phyloP scores from a whole-genome alignment of 192 early-diverging fungal species.

The Linnemannia exigua region DNA sequence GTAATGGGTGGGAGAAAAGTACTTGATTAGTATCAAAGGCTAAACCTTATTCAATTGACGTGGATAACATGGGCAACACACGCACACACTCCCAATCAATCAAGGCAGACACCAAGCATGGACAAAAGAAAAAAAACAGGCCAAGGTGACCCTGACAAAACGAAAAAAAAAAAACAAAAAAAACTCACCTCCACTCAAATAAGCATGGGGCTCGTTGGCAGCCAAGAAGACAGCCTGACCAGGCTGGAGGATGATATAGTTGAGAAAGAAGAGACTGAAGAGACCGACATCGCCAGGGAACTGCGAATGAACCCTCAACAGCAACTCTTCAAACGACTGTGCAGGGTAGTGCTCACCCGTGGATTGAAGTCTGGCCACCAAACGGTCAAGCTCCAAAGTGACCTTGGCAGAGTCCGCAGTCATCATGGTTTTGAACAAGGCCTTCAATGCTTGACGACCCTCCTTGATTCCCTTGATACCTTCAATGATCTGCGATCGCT shows the following conservation, averaged over 20 bases:
- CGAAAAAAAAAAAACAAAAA: neutral
- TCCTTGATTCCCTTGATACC: constrained; percentile 53
- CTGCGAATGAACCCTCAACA: constrained; percentile 82
- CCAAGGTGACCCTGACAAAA: too few relatives aligned
- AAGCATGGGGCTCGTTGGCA: constrained; percentile 98
- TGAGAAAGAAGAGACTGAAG: constrained; percentile 91
- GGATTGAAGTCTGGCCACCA: constrained; percentile 66
- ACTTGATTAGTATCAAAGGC: constrained; percentile 14
- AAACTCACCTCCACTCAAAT: constrained; percentile 85
- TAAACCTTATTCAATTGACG: neutral
- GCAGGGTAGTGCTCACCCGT: constrained; percentile 11
- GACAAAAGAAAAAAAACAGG: neutral
- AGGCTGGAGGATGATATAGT: constrained; percentile 83
- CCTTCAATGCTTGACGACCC: constrained; percentile 62
- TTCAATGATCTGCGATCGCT: constrained; percentile 37
- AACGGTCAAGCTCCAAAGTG: constrained; percentile 61
- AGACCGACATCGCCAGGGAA: constrained; percentile 94
- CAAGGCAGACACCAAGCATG: neutral
- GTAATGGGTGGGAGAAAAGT: neutral
- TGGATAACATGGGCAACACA: neutral
- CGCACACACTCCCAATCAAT: constrained; percentile 2
- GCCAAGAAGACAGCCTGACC: constrained; percentile 96
- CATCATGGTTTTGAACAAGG: constrained; percentile 76
- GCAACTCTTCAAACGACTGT: constrained; percentile 70
- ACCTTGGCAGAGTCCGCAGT: constrained; percentile 61